Conservation (phyloP, 1,284 basidiomycete genomes). For the Gymnopus androsaceus region DNA sequence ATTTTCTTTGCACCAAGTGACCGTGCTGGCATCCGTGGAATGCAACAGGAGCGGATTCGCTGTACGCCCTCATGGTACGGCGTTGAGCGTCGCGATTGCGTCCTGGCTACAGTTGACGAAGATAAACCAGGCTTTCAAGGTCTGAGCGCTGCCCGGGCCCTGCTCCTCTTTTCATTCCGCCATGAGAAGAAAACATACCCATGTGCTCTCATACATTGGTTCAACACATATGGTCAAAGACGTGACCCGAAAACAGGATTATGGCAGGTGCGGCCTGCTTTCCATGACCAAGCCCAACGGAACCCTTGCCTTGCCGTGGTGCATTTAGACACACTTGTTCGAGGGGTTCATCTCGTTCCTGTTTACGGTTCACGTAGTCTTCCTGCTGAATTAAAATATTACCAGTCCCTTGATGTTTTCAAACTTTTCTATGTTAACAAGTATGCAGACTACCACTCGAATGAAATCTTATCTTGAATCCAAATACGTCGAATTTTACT, state of each 20-base stretch:
- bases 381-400: constrained; percentile 10
- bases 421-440: constrained; percentile 23
- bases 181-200: constrained; percentile 7
- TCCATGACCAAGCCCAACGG: not conserved
- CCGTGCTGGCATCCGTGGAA: constrained; percentile 27
- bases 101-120: constrained; percentile 21
- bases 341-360: constrained; percentile 23
- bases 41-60: constrained; percentile 31
- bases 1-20: constrained; percentile 34
- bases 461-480: constrained; percentile 18
- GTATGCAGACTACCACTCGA: constrained; percentile 22
- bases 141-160: constrained; percentile 15
- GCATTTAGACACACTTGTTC: constrained; percentile 21
- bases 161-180: constrained; percentile 20
- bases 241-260: constrained; percentile 18
- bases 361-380: constrained; percentile 16
- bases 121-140: constrained; percentile 11
- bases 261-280: constrained; percentile 19
- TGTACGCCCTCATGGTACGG: constrained; percentile 25
- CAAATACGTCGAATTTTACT: too few relatives aligned
- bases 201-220: constrained; percentile 24
- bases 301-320: constrained; percentile 14
- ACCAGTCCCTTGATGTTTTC: constrained; percentile 18
- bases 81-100: constrained; percentile 23
- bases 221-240: not conserved